Evolutionary conservation across 2,329 filamentous ascomycete genomes (phyloP).

Genomic region (Talaromyces sp.): DNA sequence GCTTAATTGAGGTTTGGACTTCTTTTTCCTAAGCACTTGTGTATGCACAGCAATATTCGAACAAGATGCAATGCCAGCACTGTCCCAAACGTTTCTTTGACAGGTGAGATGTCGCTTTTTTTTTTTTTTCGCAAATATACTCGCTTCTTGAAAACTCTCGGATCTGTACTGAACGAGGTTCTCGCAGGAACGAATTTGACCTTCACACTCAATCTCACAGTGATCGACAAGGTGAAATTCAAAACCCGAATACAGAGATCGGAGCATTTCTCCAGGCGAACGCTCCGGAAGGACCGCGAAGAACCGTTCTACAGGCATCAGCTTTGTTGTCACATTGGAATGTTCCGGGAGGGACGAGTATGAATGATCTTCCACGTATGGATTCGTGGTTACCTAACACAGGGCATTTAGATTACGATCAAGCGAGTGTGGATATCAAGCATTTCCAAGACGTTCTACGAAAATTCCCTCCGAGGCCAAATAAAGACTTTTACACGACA

Average conservation of each 20-base stretch:
- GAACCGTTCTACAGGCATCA: slow-evolving; percentile 15
- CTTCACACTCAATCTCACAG: slow-evolving; percentile 16
- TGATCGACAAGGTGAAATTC: slow-evolving; percentile 18
- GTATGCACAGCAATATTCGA: background rate
- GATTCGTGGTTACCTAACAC: background rate
- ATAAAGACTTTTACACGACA: slow-evolving; percentile 24
- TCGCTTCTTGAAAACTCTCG: background rate
- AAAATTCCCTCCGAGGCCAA: slow-evolving; percentile 27
- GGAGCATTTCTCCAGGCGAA: slow-evolving; percentile 15
- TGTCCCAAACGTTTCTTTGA: slow-evolving; percentile 21
- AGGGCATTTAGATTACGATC: background rate
- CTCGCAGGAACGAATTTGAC: slow-evolving; percentile 19
- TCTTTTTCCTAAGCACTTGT: background rate
- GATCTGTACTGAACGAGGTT: background rate
- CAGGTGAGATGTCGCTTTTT: slow-evolving; percentile 5
- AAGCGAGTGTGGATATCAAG: slow-evolving; percentile 21
- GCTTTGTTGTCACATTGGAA: slow-evolving; percentile 18
- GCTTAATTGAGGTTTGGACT: background rate
- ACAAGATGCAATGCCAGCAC: slow-evolving; percentile 20
- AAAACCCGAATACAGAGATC: slow-evolving; percentile 10
- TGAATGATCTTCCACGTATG: background rate
- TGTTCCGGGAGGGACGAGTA: slow-evolving; percentile 11
- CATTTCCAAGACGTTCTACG: slow-evolving; percentile 29
- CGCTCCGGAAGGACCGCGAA: slow-evolving; percentile 14
- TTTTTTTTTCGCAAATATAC: background rate